Evolutionary conservation across 2,329 filamentous ascomycete species (phyloP), one percentile per base, ranked within the genome.

Genomic region (Clonostachys solani): DNA sequence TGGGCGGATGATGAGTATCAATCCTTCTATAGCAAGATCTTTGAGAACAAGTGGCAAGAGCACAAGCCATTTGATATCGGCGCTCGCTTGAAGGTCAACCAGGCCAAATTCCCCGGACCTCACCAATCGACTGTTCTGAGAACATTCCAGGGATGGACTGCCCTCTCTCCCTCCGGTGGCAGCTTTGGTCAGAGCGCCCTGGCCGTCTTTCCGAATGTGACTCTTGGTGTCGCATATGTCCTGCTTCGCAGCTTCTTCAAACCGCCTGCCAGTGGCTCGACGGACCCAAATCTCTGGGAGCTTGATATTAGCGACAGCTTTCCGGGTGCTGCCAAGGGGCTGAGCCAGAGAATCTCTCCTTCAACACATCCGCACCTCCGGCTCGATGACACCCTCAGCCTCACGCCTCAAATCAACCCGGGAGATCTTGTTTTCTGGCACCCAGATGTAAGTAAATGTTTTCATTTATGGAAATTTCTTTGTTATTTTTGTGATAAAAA

Each of bases 351-450:
- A 6, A 16, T 16, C 35, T 65, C 64, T 46, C 60, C 53, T 1
- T 49, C 55, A 3, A 64, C 61, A 2, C 66, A 69, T 52, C 67
- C 69, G 3, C 68, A 72, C 51, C 52, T 72, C 12, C 54, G 62
- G 5, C 50, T 72, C 7, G 52, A 62, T 33, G 61, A 68, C 17
- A 66, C 64, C 33, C 52, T 72, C 37, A 55, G 68, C 3, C 54
- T 65, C 49, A 63, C 71, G 33, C 68, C 69, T 2, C 52, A 46
- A 6, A 64, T 72, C 48, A 49, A 58, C 8, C 60, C 67, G 0
- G 68, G 67, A 0, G 69, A 71, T 49, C 70, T 60, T 2, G 60
- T 73, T 33, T 72, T 63, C 58, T 70, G 66, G 67, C 67, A 68
- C 43, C 55, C 58, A 33, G 67, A 71, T 56, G 64, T 66, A 52